A percentile compares a stretch with the other conserved stretches of the same genome.
These are phyloP conservation scores for Dactylonectria macrodidyma DNA, from an alignment of 2,329 filamentous ascomycete genomes.

Conservation along the genomic window DNA sequence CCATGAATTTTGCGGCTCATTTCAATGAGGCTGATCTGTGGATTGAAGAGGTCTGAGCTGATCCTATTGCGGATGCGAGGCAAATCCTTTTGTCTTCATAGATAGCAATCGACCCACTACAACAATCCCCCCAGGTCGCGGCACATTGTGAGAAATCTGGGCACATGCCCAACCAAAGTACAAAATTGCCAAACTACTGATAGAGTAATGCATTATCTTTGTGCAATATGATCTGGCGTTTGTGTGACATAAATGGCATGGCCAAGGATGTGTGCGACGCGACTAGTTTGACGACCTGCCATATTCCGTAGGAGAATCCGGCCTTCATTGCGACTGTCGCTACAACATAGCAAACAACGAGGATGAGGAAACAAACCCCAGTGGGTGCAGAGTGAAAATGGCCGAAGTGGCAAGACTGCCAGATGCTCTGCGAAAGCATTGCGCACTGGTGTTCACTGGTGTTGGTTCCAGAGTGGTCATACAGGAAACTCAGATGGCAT, in stretches of 20 bases:
- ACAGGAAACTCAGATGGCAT: background rate
- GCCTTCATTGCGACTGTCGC: background rate
- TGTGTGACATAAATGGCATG: constrained; percentile 5
- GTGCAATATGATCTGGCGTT: constrained; percentile 19
- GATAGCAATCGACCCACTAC: background rate
- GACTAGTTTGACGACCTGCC: constrained; percentile 10
- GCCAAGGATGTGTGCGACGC: constrained; percentile 1
- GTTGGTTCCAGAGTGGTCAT: background rate
- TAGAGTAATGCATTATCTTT: constrained; percentile 33
- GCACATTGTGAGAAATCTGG: background rate
- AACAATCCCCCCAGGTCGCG: background rate
- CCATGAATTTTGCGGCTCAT: background rate
- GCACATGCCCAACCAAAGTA: constrained; percentile 7
- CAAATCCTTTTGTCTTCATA: background rate
- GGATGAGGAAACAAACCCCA: background rate
- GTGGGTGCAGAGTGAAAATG: background rate
- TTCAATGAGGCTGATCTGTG: background rate
- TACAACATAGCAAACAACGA: background rate
- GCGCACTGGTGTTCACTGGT: background rate
- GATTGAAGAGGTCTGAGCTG: background rate
- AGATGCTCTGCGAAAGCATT: background rate
- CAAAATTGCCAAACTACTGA: constrained; percentile 21
- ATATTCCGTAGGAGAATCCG: constrained; percentile 1
- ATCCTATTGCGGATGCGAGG: background rate
- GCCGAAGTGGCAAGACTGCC: background rate